Conservation (phyloP, 257 asterid genomes). For the Solanum chaucha region DNA sequence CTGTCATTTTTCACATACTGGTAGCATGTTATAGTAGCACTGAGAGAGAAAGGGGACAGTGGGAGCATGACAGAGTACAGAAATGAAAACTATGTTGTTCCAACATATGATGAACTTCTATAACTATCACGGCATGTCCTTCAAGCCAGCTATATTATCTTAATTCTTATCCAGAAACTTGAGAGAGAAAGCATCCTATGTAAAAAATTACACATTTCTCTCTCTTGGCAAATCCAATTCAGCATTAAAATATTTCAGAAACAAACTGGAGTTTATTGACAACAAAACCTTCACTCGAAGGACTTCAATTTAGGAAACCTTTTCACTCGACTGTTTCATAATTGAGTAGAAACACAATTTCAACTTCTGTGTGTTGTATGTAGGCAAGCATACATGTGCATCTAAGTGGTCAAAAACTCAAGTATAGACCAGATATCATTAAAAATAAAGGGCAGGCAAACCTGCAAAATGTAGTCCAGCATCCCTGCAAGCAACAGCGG, state of each 20-base stretch:
- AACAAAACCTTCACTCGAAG: not conserved
- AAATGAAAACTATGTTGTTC: not conserved
- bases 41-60: not conserved
- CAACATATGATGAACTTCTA: not conserved
- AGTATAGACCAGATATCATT: not conserved
- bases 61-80: not conserved
- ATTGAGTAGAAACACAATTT: not conserved
- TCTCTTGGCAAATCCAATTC: not conserved
- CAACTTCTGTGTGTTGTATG: not conserved
- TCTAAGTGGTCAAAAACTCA: not conserved
- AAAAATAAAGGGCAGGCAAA: slow-evolving; percentile 6
- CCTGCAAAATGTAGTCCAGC: slow-evolving; percentile 88
- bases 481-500: slow-evolving; percentile 91
- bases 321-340: not conserved
- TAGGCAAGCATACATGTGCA: not conserved
- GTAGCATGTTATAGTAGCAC: not conserved
- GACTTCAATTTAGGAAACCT: not conserved
- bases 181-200: not conserved
- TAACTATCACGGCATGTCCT: not conserved
- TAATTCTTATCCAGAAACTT: not conserved
- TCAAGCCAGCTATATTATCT: not conserved
- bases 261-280: not conserved
- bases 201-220: not conserved
- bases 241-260: not conserved
- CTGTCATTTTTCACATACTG: not conserved